Evolutionary conservation across 73 alveolate species (phyloP), one percentile per base, ranked within the genome.

Genomic region (Symbiodinium natans): DNA sequence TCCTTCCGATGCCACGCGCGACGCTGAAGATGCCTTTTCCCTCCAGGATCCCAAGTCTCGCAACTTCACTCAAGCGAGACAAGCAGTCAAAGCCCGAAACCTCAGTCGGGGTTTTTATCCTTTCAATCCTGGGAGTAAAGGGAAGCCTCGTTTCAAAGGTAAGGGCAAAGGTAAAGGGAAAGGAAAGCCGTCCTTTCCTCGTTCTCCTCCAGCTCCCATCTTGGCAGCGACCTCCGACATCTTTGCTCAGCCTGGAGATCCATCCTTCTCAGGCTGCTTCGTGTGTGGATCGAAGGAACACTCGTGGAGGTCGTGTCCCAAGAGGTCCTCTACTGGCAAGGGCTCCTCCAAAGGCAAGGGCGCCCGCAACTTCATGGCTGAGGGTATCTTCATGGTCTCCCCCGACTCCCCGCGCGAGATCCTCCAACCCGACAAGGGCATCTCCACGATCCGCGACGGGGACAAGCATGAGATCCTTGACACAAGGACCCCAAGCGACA

Each of bases 91-190:
- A 3, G 94, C 94, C 11, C n/a, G 41, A 27, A 80, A 80, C 31
- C 31, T 48, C 15, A 17, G 56, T 9, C 4, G 94, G 0, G 94
- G 94, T 10, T n/a, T 86, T 86, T 86, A 54, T 48, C 94, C 84
- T 0, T 36, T 86, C 31, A 34, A 41, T 13, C 63, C 8, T 40
- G 41, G 17, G 36, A 0, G 13, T 6, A 40, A 27, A 25, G 21
- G 21, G n/a, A n/a, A n/a, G n/a, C n/a, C n/a, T n/a, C n/a, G n/a
- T n/a, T n/a, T n/a, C n/a, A 87, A 59, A 17, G 63, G 85, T 4
- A 56, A 87, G 73, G 73, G 43, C 27, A 86, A 86, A 40, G 77
- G 77, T 6, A 59, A 87, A 25, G 86, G 86, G 36, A 88, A 63
- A 29, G 93, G 93, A 7, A 17, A 21, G n/a, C n/a, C n/a, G 5